These are phyloP conservation scores for Tricholoma saponaceum DNA, from an alignment of 768 basidiomycete species.

Conservation along the genomic window DNA sequence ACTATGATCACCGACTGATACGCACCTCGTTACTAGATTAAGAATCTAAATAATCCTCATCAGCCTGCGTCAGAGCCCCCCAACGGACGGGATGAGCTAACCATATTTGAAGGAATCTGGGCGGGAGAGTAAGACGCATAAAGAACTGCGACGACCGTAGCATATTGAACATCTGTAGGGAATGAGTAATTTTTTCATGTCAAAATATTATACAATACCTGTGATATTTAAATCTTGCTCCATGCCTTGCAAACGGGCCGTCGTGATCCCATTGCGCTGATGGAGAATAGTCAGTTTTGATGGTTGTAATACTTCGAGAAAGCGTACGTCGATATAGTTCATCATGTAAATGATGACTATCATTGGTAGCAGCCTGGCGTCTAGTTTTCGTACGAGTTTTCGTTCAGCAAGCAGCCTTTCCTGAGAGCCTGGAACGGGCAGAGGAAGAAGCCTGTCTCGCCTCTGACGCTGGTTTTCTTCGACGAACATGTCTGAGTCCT, in stretches of 20 bases:
- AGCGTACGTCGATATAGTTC: conserved; percentile 63
- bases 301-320: background rate
- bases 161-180: background rate
- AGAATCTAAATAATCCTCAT: conserved; percentile 36
- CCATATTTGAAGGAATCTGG: conserved; percentile 69
- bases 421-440: conserved; percentile 18
- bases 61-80: background rate
- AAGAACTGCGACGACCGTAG: conserved; percentile 46
- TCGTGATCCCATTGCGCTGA: conserved; percentile 44
- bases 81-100: conserved; percentile 8
- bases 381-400: conserved; percentile 52
- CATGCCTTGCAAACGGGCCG: conserved; percentile 48
- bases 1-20: background rate
- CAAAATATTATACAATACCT: conserved; percentile 20
- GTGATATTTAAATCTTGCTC: conserved; percentile 44
- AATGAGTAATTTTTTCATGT: background rate
- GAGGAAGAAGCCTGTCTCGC: background rate
- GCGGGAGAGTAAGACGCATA: conserved; percentile 60
- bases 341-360: conserved; percentile 61
- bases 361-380: conserved; percentile 50
- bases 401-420: conserved; percentile 35
- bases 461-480: conserved; percentile 10
- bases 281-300: background rate
- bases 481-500: conserved; percentile 11
- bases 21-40: conserved; percentile 48